Evolutionary conservation across 306 rosid species (phyloP), one percentile per base, ranked within the genome.

Genomic region (Acacia melanoxylon): DNA sequence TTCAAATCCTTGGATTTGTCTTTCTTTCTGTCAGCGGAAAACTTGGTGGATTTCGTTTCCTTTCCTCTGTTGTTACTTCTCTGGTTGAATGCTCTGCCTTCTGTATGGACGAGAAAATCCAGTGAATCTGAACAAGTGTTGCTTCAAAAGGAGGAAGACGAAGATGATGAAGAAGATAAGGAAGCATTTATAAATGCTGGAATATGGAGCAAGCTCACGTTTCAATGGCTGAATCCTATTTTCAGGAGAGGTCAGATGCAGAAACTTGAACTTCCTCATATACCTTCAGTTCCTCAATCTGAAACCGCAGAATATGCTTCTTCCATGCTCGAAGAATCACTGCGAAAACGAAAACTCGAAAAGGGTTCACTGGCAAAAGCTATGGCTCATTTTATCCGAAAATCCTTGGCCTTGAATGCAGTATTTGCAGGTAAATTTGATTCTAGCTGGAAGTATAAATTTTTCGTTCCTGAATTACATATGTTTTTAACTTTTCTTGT

Each of bases 201-300:
- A 31, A 8, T 84, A 20, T 95, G 98, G 98, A 91, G 95, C 75
- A 88, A 88, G 42, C 81, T 91, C 54, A 86, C 96, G 10, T 93
- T 93, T 72, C 87, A 78, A 48, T 95, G 98, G 99, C 58, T 95
- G 80, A 95, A 95, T 31, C 93, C 93, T 2, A 90, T 93, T 74
- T 95, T 95, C 9, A 84, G 31, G 71, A 88, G 66, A 63, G 98
- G 98, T 44, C 79, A 95, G 81, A 17, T 69, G 77, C 89, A 85
- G 62, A 92, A 89, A 27, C 92, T 95, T 61, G 97, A 93, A 25
- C 80, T 86, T 81, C 52, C 75, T 72, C 82, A 93, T 77, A 89
- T 95, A 29, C 99, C 99, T 61, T 37, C 76, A 33, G 84, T 92
- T 51, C 97, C 99, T 82, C 86, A 14, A 42, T 83, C 98, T 52